Evolutionary conservation across 2,329 filamentous ascomycete genomes (phyloP).

Genomic region (Botryosphaeria dothidea): DNA sequence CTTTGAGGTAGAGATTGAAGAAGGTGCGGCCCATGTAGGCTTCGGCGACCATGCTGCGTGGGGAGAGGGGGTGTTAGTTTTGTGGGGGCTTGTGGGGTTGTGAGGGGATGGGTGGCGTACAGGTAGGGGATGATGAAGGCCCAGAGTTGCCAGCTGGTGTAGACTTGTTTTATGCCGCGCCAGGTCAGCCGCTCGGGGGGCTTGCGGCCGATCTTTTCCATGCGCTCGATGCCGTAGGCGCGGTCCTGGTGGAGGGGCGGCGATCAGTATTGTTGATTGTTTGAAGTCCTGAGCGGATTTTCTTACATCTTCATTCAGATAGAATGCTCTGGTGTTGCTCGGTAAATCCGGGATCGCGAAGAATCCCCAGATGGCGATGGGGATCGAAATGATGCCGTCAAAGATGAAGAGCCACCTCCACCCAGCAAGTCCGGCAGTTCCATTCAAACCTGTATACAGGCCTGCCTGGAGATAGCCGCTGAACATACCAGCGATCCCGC

Average conservation of each 20-base stretch:
- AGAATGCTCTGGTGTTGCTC: slow-evolving; percentile 25
- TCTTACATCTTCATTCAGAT: slow-evolving; percentile 24
- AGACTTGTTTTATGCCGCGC: slow-evolving; percentile 7
- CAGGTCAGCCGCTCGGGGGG: slow-evolving; percentile 7
- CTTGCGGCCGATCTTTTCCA: slow-evolving; percentile 11
- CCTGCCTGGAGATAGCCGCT: slow-evolving; percentile 36
- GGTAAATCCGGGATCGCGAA: slow-evolving; percentile 32
- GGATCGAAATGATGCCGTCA: slow-evolving; percentile 32
- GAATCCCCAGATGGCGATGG: slow-evolving; percentile 32
- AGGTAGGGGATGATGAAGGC: slow-evolving; percentile 5
- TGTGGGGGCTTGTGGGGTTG: too few relatives aligned
- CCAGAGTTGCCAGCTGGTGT: slow-evolving; percentile 12
- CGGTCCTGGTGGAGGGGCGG: background rate
- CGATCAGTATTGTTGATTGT: background rate
- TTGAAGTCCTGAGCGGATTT: background rate
- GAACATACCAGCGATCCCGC: slow-evolving; percentile 33
- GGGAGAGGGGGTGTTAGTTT: background rate
- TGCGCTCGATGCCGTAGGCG: slow-evolving; percentile 3
- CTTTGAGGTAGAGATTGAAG: slow-evolving; percentile 16
- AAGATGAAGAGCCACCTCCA: slow-evolving; percentile 35
- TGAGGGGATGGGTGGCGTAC: background rate
- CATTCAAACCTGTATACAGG: slow-evolving; percentile 30
- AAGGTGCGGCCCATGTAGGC: background rate
- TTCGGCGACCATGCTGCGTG: slow-evolving; percentile 10
- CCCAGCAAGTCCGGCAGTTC: slow-evolving; percentile 26